Evolutionary conservation across 345 rosid genomes (phyloP).

Genomic region (Citrus australasica): DNA sequence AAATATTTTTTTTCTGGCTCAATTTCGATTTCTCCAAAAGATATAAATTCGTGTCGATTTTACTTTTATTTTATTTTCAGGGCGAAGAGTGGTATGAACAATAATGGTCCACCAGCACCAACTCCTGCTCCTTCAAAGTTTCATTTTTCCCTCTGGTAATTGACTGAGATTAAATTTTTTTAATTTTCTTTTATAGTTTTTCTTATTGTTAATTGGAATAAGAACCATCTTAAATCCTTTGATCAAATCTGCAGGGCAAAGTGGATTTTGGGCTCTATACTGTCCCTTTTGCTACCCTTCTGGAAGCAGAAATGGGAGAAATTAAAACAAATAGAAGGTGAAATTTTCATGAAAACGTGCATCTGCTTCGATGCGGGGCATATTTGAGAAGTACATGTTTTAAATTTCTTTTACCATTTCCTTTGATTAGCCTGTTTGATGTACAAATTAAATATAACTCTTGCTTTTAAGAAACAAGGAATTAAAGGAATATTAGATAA

Average conservation of each 20-base stretch:
- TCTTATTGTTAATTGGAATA: background rate
- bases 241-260: constrained; percentile 46
- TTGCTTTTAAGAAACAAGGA: too few species aligned
- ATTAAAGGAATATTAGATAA: too few species aligned
- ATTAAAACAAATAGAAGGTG: constrained; percentile 54
- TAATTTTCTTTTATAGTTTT: too few species aligned
- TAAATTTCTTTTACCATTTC: too few species aligned
- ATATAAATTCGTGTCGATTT: background rate
- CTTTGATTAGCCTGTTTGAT: too few species aligned
- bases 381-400: too few species aligned
- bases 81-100: constrained; percentile 9
- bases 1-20: background rate
- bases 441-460: too few species aligned
- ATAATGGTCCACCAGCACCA: constrained; percentile 3
- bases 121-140: constrained; percentile 31
- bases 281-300: constrained; percentile 45
- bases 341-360: background rate
- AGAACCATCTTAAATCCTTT: background rate
- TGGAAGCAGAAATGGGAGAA: constrained; percentile 47
- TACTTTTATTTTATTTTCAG: background rate
- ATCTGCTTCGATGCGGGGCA: too few species aligned
- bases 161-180: too few species aligned
- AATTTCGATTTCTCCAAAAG: background rate
- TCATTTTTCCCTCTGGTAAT: constrained; percentile 30
- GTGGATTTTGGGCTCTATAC: constrained; percentile 51